Base-by-base conservation (phyloP, 2,329 filamentous ascomycete genomes). In the Fusarium incarnatum region DNA sequence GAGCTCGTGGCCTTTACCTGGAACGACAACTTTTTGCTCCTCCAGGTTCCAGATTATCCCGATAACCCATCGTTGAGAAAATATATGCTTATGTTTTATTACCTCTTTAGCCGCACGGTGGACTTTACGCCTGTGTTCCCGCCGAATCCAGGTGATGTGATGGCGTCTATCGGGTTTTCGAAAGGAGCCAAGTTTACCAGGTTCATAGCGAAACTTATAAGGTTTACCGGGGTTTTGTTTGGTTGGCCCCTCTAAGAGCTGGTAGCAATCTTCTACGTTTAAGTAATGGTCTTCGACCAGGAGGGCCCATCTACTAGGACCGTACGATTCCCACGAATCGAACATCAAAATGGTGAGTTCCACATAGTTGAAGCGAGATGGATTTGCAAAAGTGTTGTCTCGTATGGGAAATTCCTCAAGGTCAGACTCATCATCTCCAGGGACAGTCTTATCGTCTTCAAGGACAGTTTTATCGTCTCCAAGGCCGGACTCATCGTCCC, bases 21-120 rank as follows among this genome's bases (percentile, higher is more conserved):
- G 16, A 8, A 30, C 40, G 10, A 67, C 28, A 18, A 62, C 18
- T 3, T 5, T 16, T 11, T 67, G 37, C 13, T 11, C 28, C 40
- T 67, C 64, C 45, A 67, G 23, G 27, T 62, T 49, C 18, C 40
- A 34, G 27, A 67, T 28, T 20, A 67, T 45, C 7, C 50, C 41
- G 13, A 61, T n/a, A 10, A 56, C 23, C 64, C 62, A 67, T 8
- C 9, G 8, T 41, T 67, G 64, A 12, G 48, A 62, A 28, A 56
- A 67, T 22, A n/a, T 28, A 37, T 30, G 10, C 27, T 27, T 27
- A 27, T 27, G 9, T 2, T 28, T 12, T 2, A 25, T 45, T 7
- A 11, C 20, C 15, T 18, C 32, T 13, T 30, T 50, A 5, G 28
- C 56, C 11, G 62, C 20, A 8, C 18, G 12, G 4, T 30, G 40